Percentiles rank a stretch among this genome's conserved stretches.
These are phyloP conservation scores for Carex cristatella DNA, from an alignment of 176 grass and related monocot species.

Conservation along the genomic window DNA sequence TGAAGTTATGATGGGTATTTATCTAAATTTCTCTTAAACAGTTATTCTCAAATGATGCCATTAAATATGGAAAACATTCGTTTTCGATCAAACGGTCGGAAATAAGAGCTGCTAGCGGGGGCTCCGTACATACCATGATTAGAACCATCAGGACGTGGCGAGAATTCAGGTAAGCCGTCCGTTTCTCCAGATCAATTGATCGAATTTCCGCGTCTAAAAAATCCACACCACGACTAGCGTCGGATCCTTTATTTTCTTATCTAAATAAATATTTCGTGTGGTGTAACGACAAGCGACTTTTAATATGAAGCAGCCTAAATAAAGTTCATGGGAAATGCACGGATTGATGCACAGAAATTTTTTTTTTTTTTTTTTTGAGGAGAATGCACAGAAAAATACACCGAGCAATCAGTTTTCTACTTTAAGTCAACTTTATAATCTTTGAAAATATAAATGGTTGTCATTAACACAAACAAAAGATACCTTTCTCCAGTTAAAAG, in stretches of 20 bases:
- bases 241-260: neutral
- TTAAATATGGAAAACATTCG: too few species aligned
- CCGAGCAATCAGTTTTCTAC: neutral
- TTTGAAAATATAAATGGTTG: neutral
- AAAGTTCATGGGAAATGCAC: neutral
- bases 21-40: too few species aligned
- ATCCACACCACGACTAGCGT: neutral
- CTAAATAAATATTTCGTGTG: neutral
- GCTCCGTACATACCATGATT: neutral
- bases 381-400: neutral
- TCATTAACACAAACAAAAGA: neutral
- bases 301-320: neutral
- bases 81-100: too few species aligned
- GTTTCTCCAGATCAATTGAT: neutral
- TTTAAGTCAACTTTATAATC: conserved; percentile 19
- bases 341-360: neutral
- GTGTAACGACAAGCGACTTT: neutral
- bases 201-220: conserved; percentile 5
- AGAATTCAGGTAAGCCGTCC: conserved; percentile 14
- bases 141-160: neutral
- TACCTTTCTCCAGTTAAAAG: neutral
- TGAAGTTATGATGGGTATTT: too few species aligned
- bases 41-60: too few species aligned
- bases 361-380: too few species aligned
- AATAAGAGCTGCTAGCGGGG: neutral